A percentile compares a stretch with the other conserved stretches of the same genome.
These are phyloP conservation scores for Neoboletus subvelutipes DNA, from an alignment of 768 basidiomycete species.

Conservation along the genomic window DNA sequence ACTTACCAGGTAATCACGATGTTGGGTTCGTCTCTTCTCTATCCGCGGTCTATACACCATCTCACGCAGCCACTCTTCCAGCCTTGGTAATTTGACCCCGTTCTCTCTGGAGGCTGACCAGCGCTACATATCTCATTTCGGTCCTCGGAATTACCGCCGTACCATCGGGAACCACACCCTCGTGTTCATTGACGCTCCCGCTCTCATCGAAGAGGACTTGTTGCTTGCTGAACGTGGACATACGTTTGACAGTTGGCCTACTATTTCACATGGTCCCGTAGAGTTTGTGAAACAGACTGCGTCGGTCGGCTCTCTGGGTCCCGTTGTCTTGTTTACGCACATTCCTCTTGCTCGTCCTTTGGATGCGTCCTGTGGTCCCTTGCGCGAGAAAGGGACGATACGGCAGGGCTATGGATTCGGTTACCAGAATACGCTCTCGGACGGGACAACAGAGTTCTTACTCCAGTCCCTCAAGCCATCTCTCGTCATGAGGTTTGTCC, in stretches of 20 bases:
- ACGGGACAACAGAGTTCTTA: constrained; percentile 63
- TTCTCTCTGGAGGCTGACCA: constrained; percentile 44
- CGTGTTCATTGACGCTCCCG: constrained; percentile 70
- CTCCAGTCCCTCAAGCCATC: constrained; percentile 63
- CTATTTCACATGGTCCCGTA: constrained; percentile 48
- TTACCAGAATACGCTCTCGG: constrained; percentile 82
- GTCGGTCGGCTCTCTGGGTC: constrained; percentile 33
- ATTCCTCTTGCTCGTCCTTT: constrained; percentile 83
- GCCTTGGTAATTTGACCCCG: constrained; percentile 27
- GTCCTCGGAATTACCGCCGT: constrained; percentile 62
- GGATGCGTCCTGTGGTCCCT: constrained; percentile 68
- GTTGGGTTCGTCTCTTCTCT: constrained; percentile 52
- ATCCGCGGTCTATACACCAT: neutral
- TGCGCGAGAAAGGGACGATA: constrained; percentile 74
- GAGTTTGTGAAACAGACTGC: constrained; percentile 51
- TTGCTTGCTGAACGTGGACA: constrained; percentile 43
- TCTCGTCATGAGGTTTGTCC: constrained; percentile 68
- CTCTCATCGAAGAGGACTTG: constrained; percentile 72
- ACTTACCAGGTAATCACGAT: constrained; percentile 91
- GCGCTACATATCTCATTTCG: constrained; percentile 77
- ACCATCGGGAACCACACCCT: constrained; percentile 71
- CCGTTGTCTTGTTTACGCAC: constrained; percentile 77
- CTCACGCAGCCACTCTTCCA: constrained; percentile 11
- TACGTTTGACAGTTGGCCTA: constrained; percentile 47
- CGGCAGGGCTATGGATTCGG: constrained; percentile 72